A percentile compares a stretch with the other conserved stretches of the same genome.
These are phyloP conservation scores for Sporothrix curviconia DNA, from an alignment of 2,329 filamentous ascomycete species.

Conservation along the genomic window DNA sequence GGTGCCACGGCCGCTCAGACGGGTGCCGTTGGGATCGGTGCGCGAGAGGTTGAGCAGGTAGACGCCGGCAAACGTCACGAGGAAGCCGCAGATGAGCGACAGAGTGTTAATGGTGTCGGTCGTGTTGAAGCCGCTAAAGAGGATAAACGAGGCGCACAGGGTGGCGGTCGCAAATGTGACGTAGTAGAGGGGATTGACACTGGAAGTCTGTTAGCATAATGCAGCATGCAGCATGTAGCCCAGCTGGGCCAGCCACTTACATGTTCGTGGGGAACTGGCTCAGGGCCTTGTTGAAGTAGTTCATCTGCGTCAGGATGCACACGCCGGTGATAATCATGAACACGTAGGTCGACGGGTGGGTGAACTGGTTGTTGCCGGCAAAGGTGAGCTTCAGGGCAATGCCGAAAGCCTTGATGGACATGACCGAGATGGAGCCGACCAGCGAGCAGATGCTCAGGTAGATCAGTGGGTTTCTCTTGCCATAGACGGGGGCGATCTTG, in stretches of 20 bases:
- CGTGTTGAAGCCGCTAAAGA: slow-evolving; percentile 95
- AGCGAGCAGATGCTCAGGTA: slow-evolving; percentile 98
- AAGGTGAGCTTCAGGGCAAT: slow-evolving; percentile 96
- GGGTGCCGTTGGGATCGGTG: slow-evolving; percentile 75
- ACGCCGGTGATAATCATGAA: slow-evolving; percentile 89
- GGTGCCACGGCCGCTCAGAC: slow-evolving; percentile 55
- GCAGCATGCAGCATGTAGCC: no score
- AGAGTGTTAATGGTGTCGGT: slow-evolving; percentile 86
- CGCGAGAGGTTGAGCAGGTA: slow-evolving; percentile 95
- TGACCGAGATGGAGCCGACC: slow-evolving; percentile 94
- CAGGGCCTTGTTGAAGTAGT: slow-evolving; percentile 98
- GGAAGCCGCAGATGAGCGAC: slow-evolving; percentile 84
- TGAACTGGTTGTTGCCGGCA: slow-evolving; percentile 89
- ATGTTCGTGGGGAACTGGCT: slow-evolving; percentile 97
- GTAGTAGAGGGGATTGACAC: slow-evolving; percentile 94
- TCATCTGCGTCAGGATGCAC: slow-evolving; percentile 98
- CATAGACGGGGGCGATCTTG: slow-evolving; percentile 78
- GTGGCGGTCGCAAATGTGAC: slow-evolving; percentile 96
- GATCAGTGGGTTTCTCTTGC: slow-evolving; percentile 91
- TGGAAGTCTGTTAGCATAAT: slow-evolving; percentile 36
- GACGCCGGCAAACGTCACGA: slow-evolving; percentile 90
- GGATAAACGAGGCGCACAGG: slow-evolving; percentile 87
- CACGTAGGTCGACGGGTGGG: slow-evolving; percentile 90
- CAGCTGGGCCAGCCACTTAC: no score
- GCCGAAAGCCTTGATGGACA: slow-evolving; percentile 98